Evolutionary conservation across 352 stramenopile species (phyloP), one percentile per base, ranked within the genome.

Genomic region (Globisporangium irregulare): DNA sequence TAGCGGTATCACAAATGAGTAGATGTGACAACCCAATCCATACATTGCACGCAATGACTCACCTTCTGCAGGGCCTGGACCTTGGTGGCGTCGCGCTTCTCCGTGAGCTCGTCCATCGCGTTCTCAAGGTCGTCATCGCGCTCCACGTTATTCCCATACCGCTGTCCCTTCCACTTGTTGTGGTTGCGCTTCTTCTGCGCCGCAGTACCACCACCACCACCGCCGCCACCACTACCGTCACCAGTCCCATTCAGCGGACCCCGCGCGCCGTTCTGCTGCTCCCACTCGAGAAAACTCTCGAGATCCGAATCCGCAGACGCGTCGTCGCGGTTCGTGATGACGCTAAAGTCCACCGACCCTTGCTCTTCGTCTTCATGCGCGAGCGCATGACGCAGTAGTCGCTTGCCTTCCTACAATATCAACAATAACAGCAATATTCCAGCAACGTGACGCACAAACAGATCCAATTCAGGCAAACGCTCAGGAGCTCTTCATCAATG

Each of bases 31-130:
- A 18, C 18, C 15, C 38, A 20, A 18, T 0, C 18, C 38, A 46
- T 36, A 6, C 9, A 46, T 15, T 18, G 38, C 4, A 46, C 12
- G 14, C 34, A 71, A 32, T 9, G 74, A 59, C 53, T 36, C 15
- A 76, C 74, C 64, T 85, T 85, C 20, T 81, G 67, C 20, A 91
- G 67, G 10, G 80, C 82, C n/a, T 75, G 64, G 64, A 88, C 70
- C 66, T 89, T 89, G 50, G 74, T 84, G 20, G 73, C 74, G 63
- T 91, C 82, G 51, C 82, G 78, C 74, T 91, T 91, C 73, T 91
- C 82, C 22, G 53, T 72, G 51, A 91, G 78, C 64, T 86, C 70
- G 54, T 87, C 82, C 27, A 89, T 77, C 6, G 77, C 77, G 5
- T 77, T 71, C 54, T 90, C 78, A 24, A 90, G 76, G 36, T 81